Evolutionary conservation across 306 rosid species (phyloP).

Genomic region (Geum urbanum): DNA sequence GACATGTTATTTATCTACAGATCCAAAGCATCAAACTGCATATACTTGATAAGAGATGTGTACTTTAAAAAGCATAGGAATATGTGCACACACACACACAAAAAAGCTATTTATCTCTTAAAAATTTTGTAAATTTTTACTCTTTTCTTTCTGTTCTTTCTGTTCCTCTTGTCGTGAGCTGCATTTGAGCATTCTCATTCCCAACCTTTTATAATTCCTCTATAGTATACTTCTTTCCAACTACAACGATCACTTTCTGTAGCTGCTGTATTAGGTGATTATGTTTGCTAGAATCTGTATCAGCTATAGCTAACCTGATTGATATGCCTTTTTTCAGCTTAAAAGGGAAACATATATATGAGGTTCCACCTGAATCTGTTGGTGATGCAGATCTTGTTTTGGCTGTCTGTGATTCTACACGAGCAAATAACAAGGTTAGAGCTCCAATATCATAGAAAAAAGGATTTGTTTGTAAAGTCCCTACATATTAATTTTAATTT

Average conservation of each 20-base stretch:
- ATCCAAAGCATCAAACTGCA: neutral
- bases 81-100: too few relatives aligned
- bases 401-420: conserved; percentile 58
- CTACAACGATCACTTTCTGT: neutral
- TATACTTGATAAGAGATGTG: neutral
- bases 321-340: conserved; percentile 47
- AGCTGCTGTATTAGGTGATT: neutral
- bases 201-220: neutral
- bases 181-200: neutral
- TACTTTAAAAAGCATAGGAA: neutral
- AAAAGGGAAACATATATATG: conserved; percentile 71
- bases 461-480: conserved; percentile 8
- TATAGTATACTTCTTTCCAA: neutral
- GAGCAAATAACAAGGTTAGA: conserved; percentile 57
- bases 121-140: neutral
- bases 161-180: neutral
- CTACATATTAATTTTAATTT: neutral
- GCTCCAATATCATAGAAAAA: conserved; percentile 18
- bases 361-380: conserved; percentile 65
- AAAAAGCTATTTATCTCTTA: neutral
- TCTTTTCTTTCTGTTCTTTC: neutral
- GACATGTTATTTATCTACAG: neutral
- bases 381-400: conserved; percentile 74
- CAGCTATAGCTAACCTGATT: conserved; percentile 24
- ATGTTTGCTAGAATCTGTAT: neutral